phyloP scores from a whole-genome alignment of 2,329 filamentous ascomycete species.

The Exophiala lecanii-corni region DNA sequence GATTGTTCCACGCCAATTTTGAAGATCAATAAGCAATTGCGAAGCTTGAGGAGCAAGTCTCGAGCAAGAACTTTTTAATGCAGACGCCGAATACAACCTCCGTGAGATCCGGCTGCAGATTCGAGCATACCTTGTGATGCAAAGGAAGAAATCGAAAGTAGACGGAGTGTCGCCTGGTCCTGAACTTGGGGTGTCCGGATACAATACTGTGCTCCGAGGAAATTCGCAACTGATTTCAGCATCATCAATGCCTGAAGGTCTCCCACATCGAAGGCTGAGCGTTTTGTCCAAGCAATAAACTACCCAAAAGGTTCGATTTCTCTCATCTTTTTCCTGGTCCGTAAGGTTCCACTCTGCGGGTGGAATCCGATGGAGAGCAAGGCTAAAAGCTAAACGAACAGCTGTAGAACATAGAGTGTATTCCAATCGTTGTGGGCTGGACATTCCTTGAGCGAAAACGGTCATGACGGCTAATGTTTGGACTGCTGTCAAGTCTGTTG shows the following conservation, averaged over 20 bases:
- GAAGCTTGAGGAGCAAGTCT: neutral
- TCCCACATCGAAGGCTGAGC: conserved; percentile 3
- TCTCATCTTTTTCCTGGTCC: no score
- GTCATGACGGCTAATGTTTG: no score
- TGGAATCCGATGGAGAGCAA: no score
- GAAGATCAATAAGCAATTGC: neutral
- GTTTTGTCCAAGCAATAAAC: conserved; percentile 6
- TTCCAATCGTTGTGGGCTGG: no score
- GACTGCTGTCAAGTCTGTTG: no score
- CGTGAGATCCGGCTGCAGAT: no score
- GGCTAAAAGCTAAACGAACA: no score
- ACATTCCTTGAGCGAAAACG: no score
- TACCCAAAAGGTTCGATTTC: conserved; percentile 7
- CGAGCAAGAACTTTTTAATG: neutral
- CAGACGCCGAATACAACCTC: neutral
- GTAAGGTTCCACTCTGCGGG: no score
- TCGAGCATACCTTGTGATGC: neutral
- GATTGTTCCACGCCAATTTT: neutral
- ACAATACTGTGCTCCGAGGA: neutral
- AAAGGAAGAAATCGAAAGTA: neutral
- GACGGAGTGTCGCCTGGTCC: neutral
- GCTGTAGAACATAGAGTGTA: no score
- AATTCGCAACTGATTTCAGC: conserved; percentile 5
- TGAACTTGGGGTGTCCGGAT: no score
- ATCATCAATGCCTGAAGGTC: conserved; percentile 11